These are phyloP conservation scores for Apiospora aurea DNA, from an alignment of 2,329 filamentous ascomycete genomes.

Conservation along the genomic window DNA sequence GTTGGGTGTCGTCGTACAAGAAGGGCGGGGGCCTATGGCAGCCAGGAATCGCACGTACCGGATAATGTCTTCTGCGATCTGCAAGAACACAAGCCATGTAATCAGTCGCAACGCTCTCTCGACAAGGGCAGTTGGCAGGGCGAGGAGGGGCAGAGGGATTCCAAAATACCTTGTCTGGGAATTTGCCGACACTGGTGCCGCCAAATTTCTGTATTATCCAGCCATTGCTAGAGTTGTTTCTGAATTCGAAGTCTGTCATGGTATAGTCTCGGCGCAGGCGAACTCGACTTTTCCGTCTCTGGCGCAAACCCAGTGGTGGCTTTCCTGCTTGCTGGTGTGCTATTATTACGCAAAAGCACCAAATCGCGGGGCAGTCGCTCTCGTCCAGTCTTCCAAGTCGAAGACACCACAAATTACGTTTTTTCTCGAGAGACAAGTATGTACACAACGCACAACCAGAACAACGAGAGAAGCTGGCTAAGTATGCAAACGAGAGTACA, in stretches of 20 bases:
- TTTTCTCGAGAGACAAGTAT: not conserved
- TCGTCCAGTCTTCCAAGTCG: not conserved
- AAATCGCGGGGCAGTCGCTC: constrained; percentile 9
- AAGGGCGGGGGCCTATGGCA: not conserved
- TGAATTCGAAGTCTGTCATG: constrained; percentile 18
- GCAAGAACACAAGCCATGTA: constrained; percentile 21
- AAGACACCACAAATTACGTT: constrained; percentile 4
- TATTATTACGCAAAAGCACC: constrained; percentile 5
- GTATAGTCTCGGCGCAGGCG: not conserved
- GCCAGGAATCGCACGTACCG: constrained; percentile 49
- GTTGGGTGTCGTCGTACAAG: not conserved
- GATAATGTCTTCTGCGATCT: constrained; percentile 75
- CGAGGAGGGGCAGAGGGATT: constrained; percentile 34
- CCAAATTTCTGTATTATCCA: constrained; percentile 97
- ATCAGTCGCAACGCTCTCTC: constrained; percentile 27
- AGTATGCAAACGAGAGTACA: not conserved
- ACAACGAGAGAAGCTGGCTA: not conserved
- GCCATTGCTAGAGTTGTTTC: constrained; percentile 49
- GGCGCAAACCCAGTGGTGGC: constrained; percentile 17
- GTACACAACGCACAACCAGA: not conserved
- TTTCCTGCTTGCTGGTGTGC: not conserved
- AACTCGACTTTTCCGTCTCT: not conserved
- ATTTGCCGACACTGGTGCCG: constrained; percentile 95
- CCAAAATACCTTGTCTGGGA: constrained; percentile 70
- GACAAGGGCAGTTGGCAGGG: not conserved